Conservation (phyloP, 306 rosid species). For the Inga laurina region DNA sequence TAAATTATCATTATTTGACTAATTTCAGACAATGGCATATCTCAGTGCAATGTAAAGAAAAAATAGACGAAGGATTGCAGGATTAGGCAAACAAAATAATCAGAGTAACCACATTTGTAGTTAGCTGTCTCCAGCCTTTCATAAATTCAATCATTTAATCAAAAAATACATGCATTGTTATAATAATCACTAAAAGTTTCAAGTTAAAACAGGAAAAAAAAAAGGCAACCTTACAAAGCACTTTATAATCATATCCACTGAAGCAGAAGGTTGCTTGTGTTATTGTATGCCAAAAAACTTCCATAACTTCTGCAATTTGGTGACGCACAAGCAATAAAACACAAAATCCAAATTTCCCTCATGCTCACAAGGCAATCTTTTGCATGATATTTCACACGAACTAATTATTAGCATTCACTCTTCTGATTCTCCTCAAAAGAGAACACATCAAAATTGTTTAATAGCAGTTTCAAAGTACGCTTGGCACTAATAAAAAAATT, state of each 20-base stretch:
- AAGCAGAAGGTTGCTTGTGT: slow-evolving; percentile 17
- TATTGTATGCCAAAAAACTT: slow-evolving; percentile 19
- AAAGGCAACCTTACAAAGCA: neutral
- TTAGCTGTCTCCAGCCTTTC: neutral
- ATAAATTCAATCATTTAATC: slow-evolving; percentile 15
- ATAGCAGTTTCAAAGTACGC: neutral
- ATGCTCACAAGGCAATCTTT: neutral
- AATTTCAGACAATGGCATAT: slow-evolving; percentile 7
- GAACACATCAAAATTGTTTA: neutral
- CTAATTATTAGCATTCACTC: neutral
- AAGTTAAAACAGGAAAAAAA: slow-evolving; percentile 2
- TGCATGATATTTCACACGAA: neutral
- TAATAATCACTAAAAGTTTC: neutral
- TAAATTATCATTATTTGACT: slow-evolving; percentile 14
- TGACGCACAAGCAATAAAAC: slow-evolving; percentile 7
- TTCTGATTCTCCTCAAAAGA: neutral
- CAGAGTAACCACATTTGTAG: neutral
- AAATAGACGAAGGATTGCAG: slow-evolving; percentile 14
- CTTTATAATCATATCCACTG: slow-evolving; percentile 5
- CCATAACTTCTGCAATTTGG: slow-evolving; percentile 15
- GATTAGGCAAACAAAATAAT: slow-evolving; percentile 18
- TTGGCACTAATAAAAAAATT: neutral
- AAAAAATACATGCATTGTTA: slow-evolving; percentile 5
- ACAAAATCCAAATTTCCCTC: slow-evolving; percentile 2
- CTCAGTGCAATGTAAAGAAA: slow-evolving; percentile 11